These are phyloP conservation scores for Boletus holoroseus DNA, from an alignment of 1,284 basidiomycete genomes.

Conservation along the genomic window DNA sequence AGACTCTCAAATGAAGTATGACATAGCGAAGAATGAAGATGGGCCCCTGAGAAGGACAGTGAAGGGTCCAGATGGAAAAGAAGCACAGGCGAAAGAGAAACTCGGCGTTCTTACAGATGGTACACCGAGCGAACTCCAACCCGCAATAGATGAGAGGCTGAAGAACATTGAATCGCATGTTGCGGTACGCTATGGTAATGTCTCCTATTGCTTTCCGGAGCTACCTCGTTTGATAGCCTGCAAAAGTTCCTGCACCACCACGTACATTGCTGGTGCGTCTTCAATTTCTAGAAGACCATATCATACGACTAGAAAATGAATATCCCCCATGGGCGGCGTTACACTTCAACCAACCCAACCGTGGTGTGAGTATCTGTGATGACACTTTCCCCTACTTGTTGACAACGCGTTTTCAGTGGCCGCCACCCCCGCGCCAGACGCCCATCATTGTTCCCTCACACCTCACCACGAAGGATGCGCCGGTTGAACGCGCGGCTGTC, in stretches of 20 bases:
- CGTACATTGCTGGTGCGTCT: slow-evolving; percentile 57
- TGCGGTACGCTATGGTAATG: slow-evolving; percentile 63
- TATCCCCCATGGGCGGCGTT: slow-evolving; percentile 79
- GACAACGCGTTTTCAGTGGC: slow-evolving; percentile 49
- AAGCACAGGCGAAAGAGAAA: slow-evolving; percentile 19
- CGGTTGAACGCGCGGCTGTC: slow-evolving; percentile 11
- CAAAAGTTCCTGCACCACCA: slow-evolving; percentile 63
- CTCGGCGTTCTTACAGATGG: slow-evolving; percentile 30
- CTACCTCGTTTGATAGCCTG: neutral
- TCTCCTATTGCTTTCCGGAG: neutral
- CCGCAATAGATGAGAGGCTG: slow-evolving; percentile 59
- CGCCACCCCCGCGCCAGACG: slow-evolving; percentile 66
- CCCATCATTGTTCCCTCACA: slow-evolving; percentile 69
- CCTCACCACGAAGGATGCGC: slow-evolving; percentile 33
- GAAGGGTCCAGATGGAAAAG: slow-evolving; percentile 20
- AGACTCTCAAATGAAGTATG: slow-evolving; percentile 75
- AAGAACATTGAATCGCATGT: slow-evolving; percentile 63
- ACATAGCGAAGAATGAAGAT: slow-evolving; percentile 74
- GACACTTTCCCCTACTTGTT: slow-evolving; percentile 1
- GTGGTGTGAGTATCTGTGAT: slow-evolving; percentile 52
- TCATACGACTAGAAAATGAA: slow-evolving; percentile 66
- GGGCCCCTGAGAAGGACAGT: slow-evolving; percentile 64
- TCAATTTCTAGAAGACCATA: slow-evolving; percentile 67
- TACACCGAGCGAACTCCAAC: slow-evolving; percentile 41
- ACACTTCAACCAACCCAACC: slow-evolving; percentile 74